Base-by-base conservation (phyloP, 768 basidiomycete genomes). In the Trametes villosa region DNA sequence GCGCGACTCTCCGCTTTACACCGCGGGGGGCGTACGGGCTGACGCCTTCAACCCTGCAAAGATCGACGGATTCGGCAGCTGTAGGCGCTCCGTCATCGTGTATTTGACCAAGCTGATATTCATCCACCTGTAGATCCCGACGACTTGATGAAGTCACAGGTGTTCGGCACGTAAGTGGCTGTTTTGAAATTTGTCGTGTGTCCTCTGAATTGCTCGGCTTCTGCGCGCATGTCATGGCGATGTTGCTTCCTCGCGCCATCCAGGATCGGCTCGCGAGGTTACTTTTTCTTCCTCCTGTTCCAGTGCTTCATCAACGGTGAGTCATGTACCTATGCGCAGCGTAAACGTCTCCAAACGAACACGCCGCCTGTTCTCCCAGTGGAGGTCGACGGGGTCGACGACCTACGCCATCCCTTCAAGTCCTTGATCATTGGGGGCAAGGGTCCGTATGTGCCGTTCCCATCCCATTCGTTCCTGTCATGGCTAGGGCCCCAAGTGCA, bases 201-300 rank as follows among this genome's bases (percentile, higher is more conserved):
- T 48, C 11, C 61, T 13, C 33, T 55, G 38, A 15, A 48, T 12
- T 24, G 31, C 12, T 62, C 4, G 20, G 60, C 52, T 29, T 30
- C 45, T 7, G 30, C 29, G 7, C 18, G 20, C 13, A 3, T n/a
- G 46, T 36, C 20, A 2, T 47, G 29, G 29, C 8, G 65, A 66
- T 9, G 53, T 64, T 9, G 12, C n/a, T 8, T 20, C 20, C 12
- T 44, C 42, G 27, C 51, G 20, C 45, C 60, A 55, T 70, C 64
- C 52, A 92, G 89, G 9, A 91, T 98, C 55, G 96, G 96, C 7
- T 75, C 85, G 0, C 79, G 91, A 65, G 93, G 88, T 22, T 97
- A 95, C 75, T 96, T 96, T 73, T 96, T 87, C 79, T 99, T 87
- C 76, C 79, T 96, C 22, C 79, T 99, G 1, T 98, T 99, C 79